A percentile compares a stretch with the other conserved stretches of the same genome.
Conservation (phyloP, 2,329 filamentous ascomycete genomes). For the Colletotrichum gloeosporioides region DNA sequence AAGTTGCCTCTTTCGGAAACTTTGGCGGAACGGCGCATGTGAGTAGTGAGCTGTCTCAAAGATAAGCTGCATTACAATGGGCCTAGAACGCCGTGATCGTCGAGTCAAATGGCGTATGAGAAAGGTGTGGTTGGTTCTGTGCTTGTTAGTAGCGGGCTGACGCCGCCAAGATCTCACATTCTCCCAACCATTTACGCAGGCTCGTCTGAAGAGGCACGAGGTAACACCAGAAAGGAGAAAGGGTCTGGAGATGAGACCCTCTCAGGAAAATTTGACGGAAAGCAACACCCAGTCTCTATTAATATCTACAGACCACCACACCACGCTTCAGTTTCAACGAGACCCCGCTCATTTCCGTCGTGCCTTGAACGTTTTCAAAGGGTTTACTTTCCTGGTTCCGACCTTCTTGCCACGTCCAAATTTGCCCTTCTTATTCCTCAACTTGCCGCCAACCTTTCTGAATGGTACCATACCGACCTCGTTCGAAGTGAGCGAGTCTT, state of each 20-base stretch:
- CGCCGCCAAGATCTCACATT: neutral
- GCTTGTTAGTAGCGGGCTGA: neutral
- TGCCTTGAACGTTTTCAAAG: constrained; percentile 86
- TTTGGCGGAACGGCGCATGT: neutral
- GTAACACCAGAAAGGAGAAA: neutral
- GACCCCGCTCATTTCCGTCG: constrained; percentile 47
- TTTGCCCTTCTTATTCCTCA: constrained; percentile 50
- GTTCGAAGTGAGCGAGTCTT: constrained; percentile 66
- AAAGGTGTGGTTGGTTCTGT: neutral
- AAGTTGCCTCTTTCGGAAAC: neutral
- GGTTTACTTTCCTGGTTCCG: constrained; percentile 75
- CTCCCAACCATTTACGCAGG: neutral
- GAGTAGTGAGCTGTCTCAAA: neutral
- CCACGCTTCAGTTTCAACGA: neutral
- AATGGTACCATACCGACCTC: constrained; percentile 80
- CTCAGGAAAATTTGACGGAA: neutral
- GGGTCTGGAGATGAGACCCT: neutral
- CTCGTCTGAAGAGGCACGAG: neutral
- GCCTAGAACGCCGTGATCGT: neutral
- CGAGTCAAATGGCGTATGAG: neutral
- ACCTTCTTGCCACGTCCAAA: constrained; percentile 45
- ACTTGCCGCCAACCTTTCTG: constrained; percentile 59
- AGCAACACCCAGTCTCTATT: neutral
- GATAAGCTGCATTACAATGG: neutral
- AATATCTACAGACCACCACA: neutral